Conservation (phyloP, 2,329 filamentous ascomycete species). For the Whalleya microplaca region DNA sequence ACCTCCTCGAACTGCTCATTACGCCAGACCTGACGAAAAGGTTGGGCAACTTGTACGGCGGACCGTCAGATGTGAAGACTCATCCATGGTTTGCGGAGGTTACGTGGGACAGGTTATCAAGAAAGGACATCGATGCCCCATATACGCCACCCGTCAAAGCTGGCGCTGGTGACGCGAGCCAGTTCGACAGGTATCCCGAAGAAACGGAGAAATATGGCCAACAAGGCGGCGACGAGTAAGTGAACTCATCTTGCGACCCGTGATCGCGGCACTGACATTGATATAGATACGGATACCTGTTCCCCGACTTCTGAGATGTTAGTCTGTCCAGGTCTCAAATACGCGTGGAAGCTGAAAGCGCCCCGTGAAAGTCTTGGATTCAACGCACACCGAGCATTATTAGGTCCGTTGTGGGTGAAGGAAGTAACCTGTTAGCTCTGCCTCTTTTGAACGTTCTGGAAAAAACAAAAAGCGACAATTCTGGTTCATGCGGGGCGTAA, state of each 20-base stretch:
- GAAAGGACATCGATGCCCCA: conserved; percentile 97
- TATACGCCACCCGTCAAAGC: conserved; percentile 96
- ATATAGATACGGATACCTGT: conserved; percentile 74
- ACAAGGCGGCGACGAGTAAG: conserved; percentile 83
- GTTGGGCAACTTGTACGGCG: conserved; percentile 89
- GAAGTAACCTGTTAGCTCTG: conserved; percentile 3
- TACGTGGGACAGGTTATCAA: conserved; percentile 91
- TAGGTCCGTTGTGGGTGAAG: neutral
- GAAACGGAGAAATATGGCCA: conserved; percentile 91
- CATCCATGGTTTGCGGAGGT: conserved; percentile 98
- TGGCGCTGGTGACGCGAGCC: conserved; percentile 91
- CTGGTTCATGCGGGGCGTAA: neutral
- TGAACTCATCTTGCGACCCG: conserved; percentile 35
- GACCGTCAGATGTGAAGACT: conserved; percentile 89
- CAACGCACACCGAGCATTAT: neutral
- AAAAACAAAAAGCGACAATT: neutral
- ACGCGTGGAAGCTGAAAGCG: neutral
- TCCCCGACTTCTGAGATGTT: conserved; percentile 69
- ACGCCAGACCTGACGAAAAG: conserved; percentile 94
- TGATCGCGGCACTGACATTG: conserved; percentile 12
- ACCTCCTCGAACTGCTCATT: conserved; percentile 89
- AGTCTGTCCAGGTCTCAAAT: neutral
- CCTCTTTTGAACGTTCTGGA: neutral
- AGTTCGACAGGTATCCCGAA: conserved; percentile 98
- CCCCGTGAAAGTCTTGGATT: conserved; percentile 7